Base-by-base conservation (phyloP, 139 green algal genomes). In the Pycnococcus provasolii region DNA sequence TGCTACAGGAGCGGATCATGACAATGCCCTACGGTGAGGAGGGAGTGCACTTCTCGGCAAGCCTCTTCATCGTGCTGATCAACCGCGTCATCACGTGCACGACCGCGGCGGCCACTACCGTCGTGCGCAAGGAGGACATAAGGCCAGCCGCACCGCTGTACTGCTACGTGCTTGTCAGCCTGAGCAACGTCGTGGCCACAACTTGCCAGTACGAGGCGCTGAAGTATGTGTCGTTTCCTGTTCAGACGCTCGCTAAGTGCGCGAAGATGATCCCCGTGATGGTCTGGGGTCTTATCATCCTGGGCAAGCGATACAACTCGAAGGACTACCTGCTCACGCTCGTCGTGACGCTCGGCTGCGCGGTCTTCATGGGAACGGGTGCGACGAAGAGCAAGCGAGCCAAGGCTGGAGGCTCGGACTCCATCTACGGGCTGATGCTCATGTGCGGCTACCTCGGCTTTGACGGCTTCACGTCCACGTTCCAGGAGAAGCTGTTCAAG, bases 131-230 rank as follows among this genome's bases (percentile, higher is more conserved):
- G 8, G 8, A 53, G 7, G 15, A 55, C 50, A 13, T 13, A 13
- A 11, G 50, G 9, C 11, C 82, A 2, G 65, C 68, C 46, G 81
- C 80, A 8, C 86, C 85, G 2, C 48, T 82, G 48, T 72, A 76
- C 26, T 75, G 58, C 42, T 93, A 89, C 58, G 77, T 75, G 2
- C 70, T 72, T 6, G 81, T 93, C 0, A 79, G 72, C 13, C 61
- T 94, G 3, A 89, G 81, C 53, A 97, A 97, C 70, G 84, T 96
- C 13, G 74, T 92, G 47, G 87, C 90, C 44, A 97, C 91, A 0
- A 85, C 82, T 54, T 96, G 90, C 79, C 91, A 97, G 77, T 96
- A 97, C 53, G 91, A 97, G 73, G 91, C 90, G 5, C 80, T 97
- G 8, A 94, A 94, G 70, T 89, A 92, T 75, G 81, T 96, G 1